These are phyloP conservation scores for Aspergillus transmontanensis DNA, from an alignment of 2,329 filamentous ascomycete species.

Conservation along the genomic window DNA sequence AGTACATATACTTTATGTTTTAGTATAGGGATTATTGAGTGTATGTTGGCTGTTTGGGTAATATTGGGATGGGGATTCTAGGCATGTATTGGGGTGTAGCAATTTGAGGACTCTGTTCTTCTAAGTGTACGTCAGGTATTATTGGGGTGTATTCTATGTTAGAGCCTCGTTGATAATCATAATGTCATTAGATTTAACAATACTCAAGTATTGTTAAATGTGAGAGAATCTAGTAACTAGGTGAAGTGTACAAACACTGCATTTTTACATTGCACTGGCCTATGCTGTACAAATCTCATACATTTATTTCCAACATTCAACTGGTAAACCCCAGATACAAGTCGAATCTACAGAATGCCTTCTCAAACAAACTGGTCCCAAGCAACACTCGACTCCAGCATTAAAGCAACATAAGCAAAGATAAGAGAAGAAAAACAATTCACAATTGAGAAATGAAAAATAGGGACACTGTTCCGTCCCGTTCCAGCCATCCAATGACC, in stretches of 20 bases:
- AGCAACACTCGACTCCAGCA: not conserved
- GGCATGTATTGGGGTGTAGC: no score
- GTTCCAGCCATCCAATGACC: not conserved
- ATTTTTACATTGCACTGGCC: not conserved
- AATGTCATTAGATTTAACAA: not conserved
- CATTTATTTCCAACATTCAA: constrained; percentile 1
- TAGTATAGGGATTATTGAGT: no score
- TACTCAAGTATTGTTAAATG: not conserved
- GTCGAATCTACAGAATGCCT: not conserved
- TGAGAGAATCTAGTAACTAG: not conserved
- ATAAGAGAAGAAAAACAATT: not conserved
- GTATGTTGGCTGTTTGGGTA: no score
- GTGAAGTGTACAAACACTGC: not conserved
- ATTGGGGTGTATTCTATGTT: no score
- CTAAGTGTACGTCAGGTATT: no score
- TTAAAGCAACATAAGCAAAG: not conserved
- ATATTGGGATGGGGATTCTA: no score
- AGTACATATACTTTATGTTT: no score
- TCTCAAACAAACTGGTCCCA: not conserved
- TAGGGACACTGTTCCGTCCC: constrained; percentile 2
- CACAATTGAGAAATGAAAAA: not conserved
- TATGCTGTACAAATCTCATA: not conserved
- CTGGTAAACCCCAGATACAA: not conserved
- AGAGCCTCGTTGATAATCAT: no score
- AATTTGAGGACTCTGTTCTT: no score